Conservation (phyloP, 768 basidiomycete genomes). For the Pisolithus albus region DNA sequence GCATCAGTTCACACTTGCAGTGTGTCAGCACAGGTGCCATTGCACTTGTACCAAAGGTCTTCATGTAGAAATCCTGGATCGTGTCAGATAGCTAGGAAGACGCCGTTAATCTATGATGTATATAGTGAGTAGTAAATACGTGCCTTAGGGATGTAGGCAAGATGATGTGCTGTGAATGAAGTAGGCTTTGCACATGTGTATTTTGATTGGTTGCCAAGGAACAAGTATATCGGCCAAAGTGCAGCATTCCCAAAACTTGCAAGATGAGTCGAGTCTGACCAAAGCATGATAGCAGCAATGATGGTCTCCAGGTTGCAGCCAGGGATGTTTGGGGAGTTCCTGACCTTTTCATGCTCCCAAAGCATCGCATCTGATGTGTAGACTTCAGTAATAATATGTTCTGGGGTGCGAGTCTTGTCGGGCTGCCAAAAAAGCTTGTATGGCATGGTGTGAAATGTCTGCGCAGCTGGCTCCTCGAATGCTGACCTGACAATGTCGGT, state of each 20-base stretch:
- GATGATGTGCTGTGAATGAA: conserved; percentile 11
- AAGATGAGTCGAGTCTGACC: conserved; percentile 22
- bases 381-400: conserved; percentile 17
- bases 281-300: conserved; percentile 15
- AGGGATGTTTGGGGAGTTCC: not conserved
- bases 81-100: conserved; percentile 11
- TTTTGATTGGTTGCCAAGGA: conserved; percentile 11
- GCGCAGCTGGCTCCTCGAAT: conserved; percentile 11
- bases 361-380: conserved; percentile 16
- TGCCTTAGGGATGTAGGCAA: conserved; percentile 16
- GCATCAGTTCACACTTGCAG: conserved; percentile 18
- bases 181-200: conserved; percentile 4
- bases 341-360: conserved; percentile 5
- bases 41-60: not conserved
- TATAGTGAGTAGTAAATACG: not conserved
- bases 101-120: not conserved
- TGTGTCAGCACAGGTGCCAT: conserved; percentile 6
- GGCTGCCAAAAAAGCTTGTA: conserved; percentile 11
- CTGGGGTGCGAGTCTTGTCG: not conserved
- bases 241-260: conserved; percentile 9
- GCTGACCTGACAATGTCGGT: conserved; percentile 18
- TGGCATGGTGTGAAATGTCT: conserved; percentile 10
- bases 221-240: conserved; percentile 14
- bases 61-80: conserved; percentile 7
- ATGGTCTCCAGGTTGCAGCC: conserved; percentile 7